A percentile compares a stretch with the other conserved stretches of the same genome.
Evolutionary conservation across 148 eudicot genomes (phyloP).

Genomic region (Camellia granthamiana): DNA sequence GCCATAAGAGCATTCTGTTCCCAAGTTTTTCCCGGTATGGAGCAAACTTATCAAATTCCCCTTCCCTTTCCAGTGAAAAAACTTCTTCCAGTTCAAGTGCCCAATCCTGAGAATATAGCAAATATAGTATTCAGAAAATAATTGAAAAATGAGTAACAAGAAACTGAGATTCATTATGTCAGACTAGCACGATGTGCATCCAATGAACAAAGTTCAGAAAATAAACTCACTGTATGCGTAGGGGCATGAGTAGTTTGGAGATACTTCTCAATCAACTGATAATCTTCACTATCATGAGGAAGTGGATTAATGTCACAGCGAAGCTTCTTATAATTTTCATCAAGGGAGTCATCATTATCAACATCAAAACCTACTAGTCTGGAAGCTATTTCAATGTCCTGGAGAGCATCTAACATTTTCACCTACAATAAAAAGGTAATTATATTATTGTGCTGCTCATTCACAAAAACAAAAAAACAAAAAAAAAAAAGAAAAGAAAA

Average conservation of each 20-base stretch:
- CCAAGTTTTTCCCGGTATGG: conserved; percentile 76
- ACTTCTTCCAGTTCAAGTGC: conserved; percentile 93
- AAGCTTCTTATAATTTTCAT: conserved; percentile 83
- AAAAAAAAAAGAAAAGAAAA: neutral
- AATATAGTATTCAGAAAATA: neutral
- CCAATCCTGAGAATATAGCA: conserved; percentile 59
- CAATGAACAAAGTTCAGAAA: neutral
- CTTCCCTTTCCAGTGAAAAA: conserved; percentile 80
- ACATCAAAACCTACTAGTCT: conserved; percentile 90
- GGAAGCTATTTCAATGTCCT: conserved; percentile 98
- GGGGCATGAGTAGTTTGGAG: conserved; percentile 97
- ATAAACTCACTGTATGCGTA: conserved; percentile 75
- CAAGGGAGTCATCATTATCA: conserved; percentile 70
- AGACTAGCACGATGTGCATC: neutral
- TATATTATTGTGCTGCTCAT: neutral
- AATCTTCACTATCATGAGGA: conserved; percentile 79
- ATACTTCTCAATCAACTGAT: conserved; percentile 78
- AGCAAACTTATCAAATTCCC: conserved; percentile 79
- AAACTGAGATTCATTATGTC: conserved; percentile 13
- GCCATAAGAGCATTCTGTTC: conserved; percentile 98
- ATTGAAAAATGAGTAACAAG: neutral
- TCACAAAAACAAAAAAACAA: neutral
- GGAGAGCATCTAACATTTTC: conserved; percentile 99
- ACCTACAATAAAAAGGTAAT: conserved; percentile 41
- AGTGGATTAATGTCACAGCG: conserved; percentile 73